Evolutionary conservation across 805 yeast species (phyloP), one percentile per base, ranked within the genome.

Genomic region (Metschnikowia arizonensis): DNA sequence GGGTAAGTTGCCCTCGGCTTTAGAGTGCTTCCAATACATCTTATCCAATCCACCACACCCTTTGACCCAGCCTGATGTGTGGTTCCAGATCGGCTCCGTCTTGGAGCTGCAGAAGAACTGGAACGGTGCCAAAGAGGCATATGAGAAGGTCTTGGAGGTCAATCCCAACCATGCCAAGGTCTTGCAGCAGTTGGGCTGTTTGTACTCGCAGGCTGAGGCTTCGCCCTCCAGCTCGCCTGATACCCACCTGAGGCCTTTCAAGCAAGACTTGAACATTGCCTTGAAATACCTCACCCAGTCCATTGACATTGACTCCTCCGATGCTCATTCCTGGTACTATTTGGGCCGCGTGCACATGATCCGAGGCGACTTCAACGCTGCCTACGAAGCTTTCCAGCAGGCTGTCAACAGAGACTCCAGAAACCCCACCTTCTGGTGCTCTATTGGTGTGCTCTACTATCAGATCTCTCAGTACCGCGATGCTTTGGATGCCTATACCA

Each of bases 61-160:
- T 1, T 73, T 93, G 52, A 90, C 97, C 38, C 96, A 88, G 63
- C 88, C 96, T 41, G 99, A 93, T 63, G 95, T 93, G 44, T 93
- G 98, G 98, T 93, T 93, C 72, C 99, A 93, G 68, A 86, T 93
- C 52, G 99, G 99, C 33, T 85, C 89, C 26, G 98, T 93, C 1
- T 76, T 93, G 57, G 99, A 93, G 64, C 96, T 86, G 61, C 91
- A 87, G 69, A 82, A 88, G 58, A 96, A 89, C 60, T 91, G 87
- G 78, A 79, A 76, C 50, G 88, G 90, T 31, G 98, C 99, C 2
- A 82, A 83, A 58, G 97, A 90, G 52, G 98, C 98, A 7, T 93
- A 93, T 64, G 97, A 91, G 66, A 80, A 93, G 48, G 98, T 93
- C 0, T 72, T 93, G 45, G 81, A 81, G 56, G 90, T 86, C 36